Evolutionary conservation across 768 basidiomycete species (phyloP), one percentile per base, ranked within the genome.

Genomic region (Pisolithus orientalis): DNA sequence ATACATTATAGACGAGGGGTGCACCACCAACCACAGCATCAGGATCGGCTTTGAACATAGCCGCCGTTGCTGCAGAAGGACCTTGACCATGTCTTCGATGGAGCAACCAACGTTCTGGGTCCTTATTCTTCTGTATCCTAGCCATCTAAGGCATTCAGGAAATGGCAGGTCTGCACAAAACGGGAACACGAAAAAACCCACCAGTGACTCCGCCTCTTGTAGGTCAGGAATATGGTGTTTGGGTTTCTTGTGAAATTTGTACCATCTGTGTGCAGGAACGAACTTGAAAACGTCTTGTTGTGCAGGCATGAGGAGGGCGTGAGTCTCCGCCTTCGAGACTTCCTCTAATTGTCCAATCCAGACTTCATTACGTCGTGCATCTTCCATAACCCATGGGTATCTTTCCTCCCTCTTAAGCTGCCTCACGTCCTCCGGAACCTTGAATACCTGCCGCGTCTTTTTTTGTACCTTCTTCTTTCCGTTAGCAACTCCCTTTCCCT

Each of bases 311-410:
- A 94, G 87, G 70, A 92, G 83, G 6, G 83, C 89, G 57, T 87
- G 82, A 7, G 84, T 86, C 60, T 82, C 80, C 25, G 80, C 76
- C 70, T 80, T 89, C 10, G 74, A 71, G 16, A 81, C 77, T 54
- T 93, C 89, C 67, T 93, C 90, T 72, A 94, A 75, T 65, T 85
- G 80, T 6, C 86, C 92, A 38, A 82, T 75, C 92, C 92, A 94
- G 13, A 81, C 66, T 69, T 94, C 89, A 52, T 75, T 72, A 47
- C 80, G 77, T 17, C 76, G 75, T 37, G 77, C 80, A 64, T 92
- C 90, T 72, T 94, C 92, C 72, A 94, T 80, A 38, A 94, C 86
- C 92, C 92, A 94, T 2, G 92, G 92, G 67, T 88, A 89, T 57
- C 88, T 74, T 70, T 94, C 92, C 70, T 94, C 92, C 62, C 79